Evolutionary conservation across 306 rosid genomes (phyloP), one percentile per base, ranked within the genome.

Genomic region (Heteromeles arbutifolia): DNA sequence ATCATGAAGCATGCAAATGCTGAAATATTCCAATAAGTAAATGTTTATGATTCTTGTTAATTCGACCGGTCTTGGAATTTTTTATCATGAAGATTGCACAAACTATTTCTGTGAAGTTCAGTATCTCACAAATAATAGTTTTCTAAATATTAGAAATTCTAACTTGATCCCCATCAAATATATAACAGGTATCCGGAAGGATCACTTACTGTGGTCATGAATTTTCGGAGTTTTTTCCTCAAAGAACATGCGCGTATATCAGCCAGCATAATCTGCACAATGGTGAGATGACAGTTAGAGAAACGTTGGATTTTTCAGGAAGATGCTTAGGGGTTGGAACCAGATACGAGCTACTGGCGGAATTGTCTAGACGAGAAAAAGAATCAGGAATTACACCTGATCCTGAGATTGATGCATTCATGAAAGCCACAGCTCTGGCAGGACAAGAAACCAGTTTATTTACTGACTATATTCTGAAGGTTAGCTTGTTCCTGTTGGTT

Each of bases 211-310:
- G 92, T 77, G 97, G 97, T 39, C 92, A 87, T 41, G 92, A 91
- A 83, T 73, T 91, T 12, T 84, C 87, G n/a, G 97, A 89, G 76
- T 91, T 91, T 85, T 81, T 84, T 65, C 91, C 94, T 69, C 91
- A 86, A 65, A 85, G 97, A 79, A 89, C 97, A 15, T 86, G 92
- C 50, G 92, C 97, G 43, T 91, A 89, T 74, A 87, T 89, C 65
- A 88, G 97, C 75, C 94, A 87, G 75, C 86, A 91, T 44, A 87
- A 87, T 82, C 92, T 91, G 83, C 97, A 91, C 70, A 78, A 89
- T 31, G 93, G 97, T 66, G 94, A 91, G 86, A 86, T 91, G 97
- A 87, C 93, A 63, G 97, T 91, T 2, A 85, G 92, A 81, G 94
- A 89, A 79, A 87, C 94, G 14, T 69, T 91, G 15, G 90, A 91